Percentiles rank a stretch among this genome's conserved stretches.
Evolutionary conservation across 139 green algal species (phyloP).

Genomic region (Chlorella sp.): DNA sequence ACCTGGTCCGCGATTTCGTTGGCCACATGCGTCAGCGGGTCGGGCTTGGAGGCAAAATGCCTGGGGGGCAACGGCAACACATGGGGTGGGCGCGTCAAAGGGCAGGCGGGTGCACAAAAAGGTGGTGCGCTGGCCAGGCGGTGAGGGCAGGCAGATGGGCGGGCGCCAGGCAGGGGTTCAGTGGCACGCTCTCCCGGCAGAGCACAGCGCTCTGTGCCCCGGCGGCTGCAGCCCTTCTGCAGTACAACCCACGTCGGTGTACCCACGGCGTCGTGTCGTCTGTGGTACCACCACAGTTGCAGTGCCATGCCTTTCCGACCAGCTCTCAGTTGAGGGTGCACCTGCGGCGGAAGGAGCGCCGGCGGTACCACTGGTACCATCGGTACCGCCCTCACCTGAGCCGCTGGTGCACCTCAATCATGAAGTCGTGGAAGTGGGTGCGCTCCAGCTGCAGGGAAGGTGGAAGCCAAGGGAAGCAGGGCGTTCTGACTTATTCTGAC

Average conservation of each 20-base stretch:
- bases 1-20: slow-evolving; percentile 54
- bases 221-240: too few relatives aligned
- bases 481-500: too few relatives aligned
- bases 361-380: background rate
- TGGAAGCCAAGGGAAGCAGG: too few relatives aligned
- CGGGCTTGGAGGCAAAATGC: slow-evolving; percentile 9
- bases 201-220: too few relatives aligned
- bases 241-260: too few relatives aligned
- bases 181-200: too few relatives aligned
- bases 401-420: slow-evolving; percentile 92
- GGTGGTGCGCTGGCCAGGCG: background rate
- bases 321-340: background rate
- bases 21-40: slow-evolving; percentile 67
- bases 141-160: too few relatives aligned
- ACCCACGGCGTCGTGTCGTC: too few relatives aligned
- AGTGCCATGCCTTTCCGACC: too few relatives aligned
- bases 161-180: too few relatives aligned
- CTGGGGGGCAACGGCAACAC: background rate
- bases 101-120: background rate
- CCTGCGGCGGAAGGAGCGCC: background rate
- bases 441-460: slow-evolving; percentile 65
- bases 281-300: too few relatives aligned
- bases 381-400: background rate
- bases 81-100: background rate
- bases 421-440: slow-evolving; percentile 98